Conservation (phyloP, 306 rosid genomes). For the Hylodesmum podocarpum region DNA sequence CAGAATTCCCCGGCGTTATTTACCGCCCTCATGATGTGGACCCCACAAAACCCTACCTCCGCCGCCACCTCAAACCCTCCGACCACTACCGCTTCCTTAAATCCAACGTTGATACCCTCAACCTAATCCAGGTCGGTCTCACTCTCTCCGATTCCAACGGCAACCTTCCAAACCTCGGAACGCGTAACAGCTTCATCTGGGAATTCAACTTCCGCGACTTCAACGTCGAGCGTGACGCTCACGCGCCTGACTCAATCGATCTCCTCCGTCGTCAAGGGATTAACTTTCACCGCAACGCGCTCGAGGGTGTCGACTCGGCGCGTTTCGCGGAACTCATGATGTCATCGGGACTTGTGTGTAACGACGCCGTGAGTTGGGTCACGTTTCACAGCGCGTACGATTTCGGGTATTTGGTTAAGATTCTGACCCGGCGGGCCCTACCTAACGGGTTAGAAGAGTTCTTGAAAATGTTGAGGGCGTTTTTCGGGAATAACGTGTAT, state of each 20-base stretch:
- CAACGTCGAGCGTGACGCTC: constrained; percentile 43
- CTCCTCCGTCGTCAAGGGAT: constrained; percentile 69
- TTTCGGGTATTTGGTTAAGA: constrained; percentile 68
- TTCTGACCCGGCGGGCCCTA: constrained; percentile 43
- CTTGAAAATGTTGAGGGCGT: constrained; percentile 27
- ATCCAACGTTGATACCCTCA: constrained; percentile 75
- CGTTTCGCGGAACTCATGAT: constrained; percentile 55
- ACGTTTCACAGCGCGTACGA: constrained; percentile 79
- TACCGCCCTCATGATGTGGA: constrained; percentile 28
- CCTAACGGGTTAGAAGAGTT: constrained; percentile 50
- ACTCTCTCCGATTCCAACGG: constrained; percentile 68
- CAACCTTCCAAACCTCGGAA: constrained; percentile 64
- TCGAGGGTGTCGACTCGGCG: constrained; percentile 43
- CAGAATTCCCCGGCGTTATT: constrained; percentile 72
- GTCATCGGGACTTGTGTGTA: constrained; percentile 66
- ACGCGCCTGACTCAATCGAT: constrained; percentile 63
- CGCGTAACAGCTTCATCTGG: constrained; percentile 52
- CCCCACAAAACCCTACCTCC: not conserved
- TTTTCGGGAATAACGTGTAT: constrained; percentile 61
- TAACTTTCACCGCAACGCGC: constrained; percentile 51
- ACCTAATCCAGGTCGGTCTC: constrained; percentile 75
- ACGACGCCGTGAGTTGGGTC: constrained; percentile 62
- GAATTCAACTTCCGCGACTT: constrained; percentile 78
- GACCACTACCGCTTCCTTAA: constrained; percentile 60
- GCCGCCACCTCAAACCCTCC: constrained; percentile 40